These are phyloP conservation scores for Jaltomata sinuosa DNA, from an alignment of 257 asterid species.

Conservation along the genomic window DNA sequence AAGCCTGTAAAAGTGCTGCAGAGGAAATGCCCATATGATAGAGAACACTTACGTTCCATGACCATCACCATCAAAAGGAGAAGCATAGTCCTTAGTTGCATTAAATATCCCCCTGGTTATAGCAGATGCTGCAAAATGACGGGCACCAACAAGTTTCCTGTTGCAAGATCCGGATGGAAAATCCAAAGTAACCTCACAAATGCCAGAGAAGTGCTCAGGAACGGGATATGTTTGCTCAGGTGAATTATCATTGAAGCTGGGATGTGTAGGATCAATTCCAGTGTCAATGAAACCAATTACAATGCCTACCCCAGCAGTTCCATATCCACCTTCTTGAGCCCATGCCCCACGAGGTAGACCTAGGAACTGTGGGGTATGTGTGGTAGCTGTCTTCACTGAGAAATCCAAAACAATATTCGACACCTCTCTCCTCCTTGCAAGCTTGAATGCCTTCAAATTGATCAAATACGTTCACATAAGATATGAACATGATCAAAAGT, in stretches of 20 bases:
- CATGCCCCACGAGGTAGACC: constrained; percentile 98
- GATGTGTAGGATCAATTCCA: constrained; percentile 90
- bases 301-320: constrained; percentile 84
- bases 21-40: background rate
- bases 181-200: constrained; percentile 91
- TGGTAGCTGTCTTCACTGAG: constrained; percentile 81
- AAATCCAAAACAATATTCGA: constrained; percentile 76
- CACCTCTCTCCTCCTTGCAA: constrained; percentile 67
- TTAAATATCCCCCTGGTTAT: constrained; percentile 95
- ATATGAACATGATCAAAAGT: background rate
- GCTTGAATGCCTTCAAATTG: constrained; percentile 64
- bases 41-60: constrained; percentile 86
- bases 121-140: constrained; percentile 98
- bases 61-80: constrained; percentile 96
- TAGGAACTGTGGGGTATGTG: constrained; percentile 95
- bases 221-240: constrained; percentile 61
- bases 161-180: constrained; percentile 99
- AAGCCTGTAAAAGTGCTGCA: background rate
- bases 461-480: background rate
- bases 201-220: constrained; percentile 80
- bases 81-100: constrained; percentile 91
- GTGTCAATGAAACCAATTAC: constrained; percentile 94
- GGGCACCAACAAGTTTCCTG: constrained; percentile 92
- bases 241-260: constrained; percentile 65
- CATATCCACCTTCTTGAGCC: constrained; percentile 91